Base-by-base conservation (phyloP, 148 eudicot species). In the Vaccinium corymbosum region DNA sequence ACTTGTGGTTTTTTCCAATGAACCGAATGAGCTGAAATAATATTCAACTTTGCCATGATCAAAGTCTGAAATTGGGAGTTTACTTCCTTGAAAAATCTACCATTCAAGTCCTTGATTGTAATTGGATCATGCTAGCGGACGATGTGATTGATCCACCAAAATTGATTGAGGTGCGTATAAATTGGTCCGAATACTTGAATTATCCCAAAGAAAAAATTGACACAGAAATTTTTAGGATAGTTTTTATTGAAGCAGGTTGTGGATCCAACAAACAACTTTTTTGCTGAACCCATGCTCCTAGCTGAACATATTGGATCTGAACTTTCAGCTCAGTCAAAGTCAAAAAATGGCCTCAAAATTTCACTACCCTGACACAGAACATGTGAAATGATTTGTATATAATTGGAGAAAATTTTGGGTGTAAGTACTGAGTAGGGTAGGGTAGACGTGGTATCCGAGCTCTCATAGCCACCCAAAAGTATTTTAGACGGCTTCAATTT, bases 341-440 rank as follows among this genome's bases (percentile, higher is more conserved):
- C 17, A 4, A 68, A 51, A 68, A 68, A 29, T 68, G 73, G 38
- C 73, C 42, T 68, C 42, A 27, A 68, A 68, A 68, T 4, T 38
- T 27, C 38, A 68, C 42, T 16, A 27, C 2, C 38, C 73, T 68
- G 38, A 27, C 42, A 68, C 35, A 27, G 0, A 27, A 68, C 73
- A 68, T 68, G 73, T 68, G 73, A 68, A 64, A 68, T 68, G 73
- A 68, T 68, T 68, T 68, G 38, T 13, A 66, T 66, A 22, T 27
- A 62, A 35, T 35, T 35, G 38, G 38, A 42, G 46, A 4, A 42
- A 42, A 42, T 42, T 42, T 42, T 42, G 46, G 46, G 46, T 38
- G 42, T 4, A 38, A 38, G 5, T n/a, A n/a, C n/a, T n/a, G n/a
- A n/a, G n/a, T 38, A 38, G 46, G 46, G 46, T 42, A 42, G 0